phyloP scores from a whole-genome alignment of 1,284 basidiomycete genomes.

The Puccinia coronata region DNA sequence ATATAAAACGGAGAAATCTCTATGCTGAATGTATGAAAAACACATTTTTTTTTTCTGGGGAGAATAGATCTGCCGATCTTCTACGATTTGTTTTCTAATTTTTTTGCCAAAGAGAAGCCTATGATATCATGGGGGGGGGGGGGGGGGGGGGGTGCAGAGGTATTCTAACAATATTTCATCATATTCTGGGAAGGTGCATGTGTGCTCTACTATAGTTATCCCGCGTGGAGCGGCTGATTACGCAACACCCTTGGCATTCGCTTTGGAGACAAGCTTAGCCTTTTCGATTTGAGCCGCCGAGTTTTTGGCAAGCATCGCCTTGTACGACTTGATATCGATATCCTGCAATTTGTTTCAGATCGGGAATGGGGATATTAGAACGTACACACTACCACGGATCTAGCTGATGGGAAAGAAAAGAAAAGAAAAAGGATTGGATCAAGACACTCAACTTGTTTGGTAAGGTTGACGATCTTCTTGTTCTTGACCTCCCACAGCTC shows the following conservation, averaged over 20 bases:
- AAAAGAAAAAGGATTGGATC: too few relatives aligned
- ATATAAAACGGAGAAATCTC: too few relatives aligned
- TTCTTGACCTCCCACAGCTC: constrained; percentile 98
- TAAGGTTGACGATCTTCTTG: constrained; percentile 88
- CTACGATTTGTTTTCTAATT: too few relatives aligned
- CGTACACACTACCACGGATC: neutral
- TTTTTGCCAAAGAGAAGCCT: too few relatives aligned
- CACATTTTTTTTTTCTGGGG: too few relatives aligned
- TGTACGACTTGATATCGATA: constrained; percentile 84
- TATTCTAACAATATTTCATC: neutral
- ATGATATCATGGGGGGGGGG: too few relatives aligned
- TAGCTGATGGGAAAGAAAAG: neutral
- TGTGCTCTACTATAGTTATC: too few relatives aligned
- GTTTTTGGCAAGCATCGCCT: constrained; percentile 66
- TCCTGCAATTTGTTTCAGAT: constrained; percentile 11
- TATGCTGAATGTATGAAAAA: neutral
- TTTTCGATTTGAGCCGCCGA: constrained; percentile 73
- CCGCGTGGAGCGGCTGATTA: constrained; percentile 52
- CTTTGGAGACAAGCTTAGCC: constrained; percentile 86
- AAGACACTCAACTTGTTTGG: constrained; percentile 69
- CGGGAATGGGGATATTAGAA: neutral
- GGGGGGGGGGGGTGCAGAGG: neutral
- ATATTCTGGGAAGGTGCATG: too few relatives aligned
- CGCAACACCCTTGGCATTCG: constrained; percentile 60
- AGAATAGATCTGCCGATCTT: too few relatives aligned